These are phyloP conservation scores for Thelephora ganbajun DNA, from an alignment of 768 basidiomycete genomes.

Conservation along the genomic window DNA sequence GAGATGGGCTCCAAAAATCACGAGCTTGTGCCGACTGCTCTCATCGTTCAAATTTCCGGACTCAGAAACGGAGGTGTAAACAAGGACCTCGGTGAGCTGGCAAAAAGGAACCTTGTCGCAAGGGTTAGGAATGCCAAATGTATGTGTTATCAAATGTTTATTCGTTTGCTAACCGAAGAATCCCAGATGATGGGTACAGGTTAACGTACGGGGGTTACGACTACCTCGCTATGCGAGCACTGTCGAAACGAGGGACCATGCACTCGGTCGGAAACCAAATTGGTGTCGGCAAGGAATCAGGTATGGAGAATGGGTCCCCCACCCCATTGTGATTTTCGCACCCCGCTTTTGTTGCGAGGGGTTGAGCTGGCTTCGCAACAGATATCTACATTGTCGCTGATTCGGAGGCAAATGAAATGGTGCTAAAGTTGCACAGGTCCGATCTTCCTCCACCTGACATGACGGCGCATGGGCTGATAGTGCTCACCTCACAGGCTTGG, in stretches of 20 bases:
- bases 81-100: constrained; percentile 80
- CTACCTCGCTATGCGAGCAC: constrained; percentile 83
- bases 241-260: constrained; percentile 83
- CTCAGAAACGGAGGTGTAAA: constrained; percentile 86
- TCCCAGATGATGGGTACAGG: constrained; percentile 87
- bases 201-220: constrained; percentile 99
- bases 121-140: constrained; percentile 89
- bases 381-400: constrained; percentile 90
- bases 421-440: constrained; percentile 88
- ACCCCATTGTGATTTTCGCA: neutral
- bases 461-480: neutral
- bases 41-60: constrained; percentile 90
- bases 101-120: constrained; percentile 83
- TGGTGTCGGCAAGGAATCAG: constrained; percentile 96
- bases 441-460: constrained; percentile 9
- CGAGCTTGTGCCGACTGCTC: constrained; percentile 78
- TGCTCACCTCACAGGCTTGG: constrained; percentile 48
- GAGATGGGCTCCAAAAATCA: constrained; percentile 99
- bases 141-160: constrained; percentile 21
- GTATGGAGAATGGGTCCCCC: constrained; percentile 24
- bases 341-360: neutral
- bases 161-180: neutral
- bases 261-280: constrained; percentile 94
- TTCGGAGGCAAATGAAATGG: constrained; percentile 70
- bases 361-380: constrained; percentile 14